Conservation (phyloP, 75 land plant genomes). For the Cryptomeria japonica region DNA sequence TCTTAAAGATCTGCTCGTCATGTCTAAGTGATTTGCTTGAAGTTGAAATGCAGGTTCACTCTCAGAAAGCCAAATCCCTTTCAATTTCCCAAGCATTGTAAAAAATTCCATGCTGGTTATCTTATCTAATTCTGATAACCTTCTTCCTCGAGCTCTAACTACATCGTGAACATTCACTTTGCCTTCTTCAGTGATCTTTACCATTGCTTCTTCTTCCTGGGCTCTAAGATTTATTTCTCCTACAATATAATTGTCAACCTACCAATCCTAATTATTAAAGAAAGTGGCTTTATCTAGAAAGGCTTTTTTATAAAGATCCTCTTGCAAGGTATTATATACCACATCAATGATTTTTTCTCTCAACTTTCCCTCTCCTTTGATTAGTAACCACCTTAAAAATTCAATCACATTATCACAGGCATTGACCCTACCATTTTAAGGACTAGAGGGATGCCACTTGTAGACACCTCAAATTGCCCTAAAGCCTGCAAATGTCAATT, state of each 20-base stretch:
- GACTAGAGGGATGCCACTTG: too few relatives aligned
- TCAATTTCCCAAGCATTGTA: too few relatives aligned
- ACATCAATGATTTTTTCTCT: not conserved
- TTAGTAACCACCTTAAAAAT: too few relatives aligned
- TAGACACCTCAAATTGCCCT: too few relatives aligned
- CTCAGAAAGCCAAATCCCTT: too few relatives aligned
- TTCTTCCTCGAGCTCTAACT: not conserved
- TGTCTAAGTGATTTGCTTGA: not conserved
- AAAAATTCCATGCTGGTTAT: not conserved
- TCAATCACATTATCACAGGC: not conserved
- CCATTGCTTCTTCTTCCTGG: not conserved
- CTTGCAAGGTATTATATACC: not conserved
- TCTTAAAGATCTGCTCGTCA: not conserved
- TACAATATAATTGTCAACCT: too few relatives aligned
- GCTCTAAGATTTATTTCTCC: not conserved
- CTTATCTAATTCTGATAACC: not conserved
- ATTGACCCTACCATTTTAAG: too few relatives aligned
- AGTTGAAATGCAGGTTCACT: not conserved
- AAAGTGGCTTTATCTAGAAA: not conserved
- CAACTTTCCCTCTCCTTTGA: not conserved
- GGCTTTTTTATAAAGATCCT: not conserved
- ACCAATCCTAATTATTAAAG: not conserved
- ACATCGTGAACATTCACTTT: not conserved
- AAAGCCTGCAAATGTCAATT: too few relatives aligned
- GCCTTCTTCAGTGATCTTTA: too few relatives aligned